A percentile compares a stretch with the other conserved stretches of the same genome.
These are phyloP conservation scores for Sicyos edulis DNA, from an alignment of 306 rosid species.

Conservation along the genomic window DNA sequence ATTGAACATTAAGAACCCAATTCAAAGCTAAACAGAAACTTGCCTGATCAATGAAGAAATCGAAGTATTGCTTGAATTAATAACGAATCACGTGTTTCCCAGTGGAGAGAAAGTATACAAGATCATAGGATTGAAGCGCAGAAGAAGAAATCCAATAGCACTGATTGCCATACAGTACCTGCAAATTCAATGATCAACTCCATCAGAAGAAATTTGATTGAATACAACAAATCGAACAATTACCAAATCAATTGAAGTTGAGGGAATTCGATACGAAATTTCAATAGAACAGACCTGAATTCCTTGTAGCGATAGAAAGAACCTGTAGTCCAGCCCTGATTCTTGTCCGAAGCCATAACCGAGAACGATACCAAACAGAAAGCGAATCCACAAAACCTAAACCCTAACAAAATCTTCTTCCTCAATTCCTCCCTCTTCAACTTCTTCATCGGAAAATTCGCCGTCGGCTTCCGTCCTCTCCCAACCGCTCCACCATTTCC, in stretches of 20 bases:
- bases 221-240: not conserved
- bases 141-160: constrained; percentile 64
- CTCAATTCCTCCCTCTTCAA: constrained; percentile 34
- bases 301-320: constrained; percentile 54
- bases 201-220: no score
- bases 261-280: not conserved
- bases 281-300: constrained; percentile 42
- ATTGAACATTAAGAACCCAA: not conserved
- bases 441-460: constrained; percentile 34
- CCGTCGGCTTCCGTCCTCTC: constrained; percentile 33
- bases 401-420: constrained; percentile 39
- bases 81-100: constrained; percentile 37
- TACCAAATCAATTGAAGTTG: not conserved
- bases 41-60: constrained; percentile 79
- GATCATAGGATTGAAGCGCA: constrained; percentile 45
- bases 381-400: constrained; percentile 43
- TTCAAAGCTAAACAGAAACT: constrained; percentile 14
- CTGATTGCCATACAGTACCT: constrained; percentile 53
- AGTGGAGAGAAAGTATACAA: constrained; percentile 35
- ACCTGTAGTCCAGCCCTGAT: constrained; percentile 58
- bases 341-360: constrained; percentile 50
- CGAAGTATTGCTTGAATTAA: constrained; percentile 35
- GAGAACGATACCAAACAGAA: constrained; percentile 58
- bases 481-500: constrained; percentile 25
- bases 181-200: constrained; percentile 23